A percentile compares a stretch with the other conserved stretches of the same genome.
Evolutionary conservation across 129 eudicot species (phyloP).

Genomic region (Ambrosia artemisiifolia): DNA sequence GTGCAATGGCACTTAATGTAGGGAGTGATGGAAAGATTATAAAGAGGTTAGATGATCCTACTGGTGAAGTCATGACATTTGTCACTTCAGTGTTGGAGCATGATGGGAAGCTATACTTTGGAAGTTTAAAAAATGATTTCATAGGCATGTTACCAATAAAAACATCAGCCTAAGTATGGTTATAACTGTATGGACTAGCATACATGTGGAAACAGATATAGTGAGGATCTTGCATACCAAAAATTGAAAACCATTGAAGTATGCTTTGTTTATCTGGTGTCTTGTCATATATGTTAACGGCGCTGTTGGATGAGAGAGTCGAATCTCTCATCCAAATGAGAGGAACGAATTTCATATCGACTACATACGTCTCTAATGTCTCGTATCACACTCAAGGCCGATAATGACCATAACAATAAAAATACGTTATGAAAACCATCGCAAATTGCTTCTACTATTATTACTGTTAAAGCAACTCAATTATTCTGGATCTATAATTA

Average conservation of each 20-base stretch:
- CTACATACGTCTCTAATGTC: neutral
- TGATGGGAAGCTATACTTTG: constrained; percentile 67
- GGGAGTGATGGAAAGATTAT: constrained; percentile 54
- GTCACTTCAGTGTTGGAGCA: constrained; percentile 75
- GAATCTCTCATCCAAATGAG: neutral
- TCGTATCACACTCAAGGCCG: no score
- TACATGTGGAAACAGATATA: no score
- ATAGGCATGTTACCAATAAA: constrained; percentile 54
- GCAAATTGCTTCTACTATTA: no score
- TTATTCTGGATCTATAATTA: no score
- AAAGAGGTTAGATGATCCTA: constrained; percentile 58
- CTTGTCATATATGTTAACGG: no score
- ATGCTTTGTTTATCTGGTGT: constrained; percentile 46
- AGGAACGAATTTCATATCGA: neutral
- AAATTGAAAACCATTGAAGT: constrained; percentile 24
- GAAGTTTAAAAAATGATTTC: constrained; percentile 50
- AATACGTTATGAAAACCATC: no score
- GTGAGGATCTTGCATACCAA: no score
- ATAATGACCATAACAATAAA: no score
- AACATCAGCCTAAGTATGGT: neutral
- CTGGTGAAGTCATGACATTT: constrained; percentile 58
- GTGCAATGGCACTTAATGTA: constrained; percentile 62
- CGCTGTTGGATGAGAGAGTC: no score
- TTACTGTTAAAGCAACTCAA: no score
- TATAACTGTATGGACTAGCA: neutral